phyloP scores from a whole-genome alignment of 192 early-diverging fungal genomes.

The Nowakowskiella sp. region DNA sequence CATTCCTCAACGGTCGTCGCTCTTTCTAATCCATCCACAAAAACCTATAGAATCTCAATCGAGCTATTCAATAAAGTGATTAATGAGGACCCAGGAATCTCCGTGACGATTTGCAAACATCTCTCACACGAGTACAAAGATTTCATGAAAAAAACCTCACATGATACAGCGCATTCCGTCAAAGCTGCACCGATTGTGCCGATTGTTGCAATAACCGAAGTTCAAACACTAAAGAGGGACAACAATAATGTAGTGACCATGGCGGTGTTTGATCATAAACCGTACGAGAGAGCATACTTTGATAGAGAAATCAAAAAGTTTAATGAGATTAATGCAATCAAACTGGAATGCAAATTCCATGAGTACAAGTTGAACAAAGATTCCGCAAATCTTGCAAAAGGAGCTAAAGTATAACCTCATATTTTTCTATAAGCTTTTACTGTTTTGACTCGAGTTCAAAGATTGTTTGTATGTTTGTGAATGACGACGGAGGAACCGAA shows the following conservation, averaged over 20 bases:
- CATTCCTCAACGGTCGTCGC: background rate
- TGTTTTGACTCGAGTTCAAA: background rate
- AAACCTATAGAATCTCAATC: background rate
- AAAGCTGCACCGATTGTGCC: background rate
- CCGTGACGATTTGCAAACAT: background rate
- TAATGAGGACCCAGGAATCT: background rate
- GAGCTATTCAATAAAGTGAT: background rate
- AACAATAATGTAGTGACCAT: too few relatives aligned
- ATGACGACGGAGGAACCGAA: background rate
- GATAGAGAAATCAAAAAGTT: background rate
- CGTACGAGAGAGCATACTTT: background rate
- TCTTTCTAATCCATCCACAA: background rate
- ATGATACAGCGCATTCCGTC: background rate
- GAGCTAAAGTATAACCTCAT: background rate
- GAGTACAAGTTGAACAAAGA: background rate
- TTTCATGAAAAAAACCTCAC: background rate
- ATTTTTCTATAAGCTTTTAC: background rate
- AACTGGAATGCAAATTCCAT: background rate
- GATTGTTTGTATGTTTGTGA: conserved; percentile 1
- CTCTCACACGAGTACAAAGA: background rate
- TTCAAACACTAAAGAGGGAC: too few relatives aligned
- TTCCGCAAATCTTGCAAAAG: background rate
- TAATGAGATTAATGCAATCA: background rate
- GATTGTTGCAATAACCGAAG: background rate
- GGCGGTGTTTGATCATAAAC: background rate